Conservation (phyloP, 371 early-diverging fungal genomes). For the Phascolomyces articulosus region DNA sequence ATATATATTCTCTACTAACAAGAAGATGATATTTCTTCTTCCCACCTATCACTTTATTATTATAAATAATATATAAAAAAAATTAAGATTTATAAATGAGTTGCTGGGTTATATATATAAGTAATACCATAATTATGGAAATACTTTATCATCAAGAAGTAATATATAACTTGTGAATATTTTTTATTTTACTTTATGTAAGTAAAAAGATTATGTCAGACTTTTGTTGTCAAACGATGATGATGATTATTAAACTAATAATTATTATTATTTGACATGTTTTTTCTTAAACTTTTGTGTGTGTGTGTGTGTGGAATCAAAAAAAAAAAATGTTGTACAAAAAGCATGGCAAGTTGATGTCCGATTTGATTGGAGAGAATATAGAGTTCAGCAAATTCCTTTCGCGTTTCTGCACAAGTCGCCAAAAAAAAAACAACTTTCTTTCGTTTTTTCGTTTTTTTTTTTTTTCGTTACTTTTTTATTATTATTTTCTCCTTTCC, state of each 20-base stretch:
- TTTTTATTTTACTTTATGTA: too few species aligned
- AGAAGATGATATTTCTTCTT: too few species aligned
- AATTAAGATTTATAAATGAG: background rate
- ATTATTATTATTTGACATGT: background rate
- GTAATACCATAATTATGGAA: too few species aligned
- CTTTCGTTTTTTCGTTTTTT: conserved; percentile 1
- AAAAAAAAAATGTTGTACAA: background rate
- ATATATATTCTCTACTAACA: too few species aligned
- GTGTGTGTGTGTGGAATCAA: too few species aligned
- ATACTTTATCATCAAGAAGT: too few species aligned
- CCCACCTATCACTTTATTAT: too few species aligned
- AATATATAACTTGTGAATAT: background rate
- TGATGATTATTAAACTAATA: background rate
- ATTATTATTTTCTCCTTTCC: conserved; percentile 3
- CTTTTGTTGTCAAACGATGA: background rate
- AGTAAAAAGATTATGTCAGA: conserved; percentile 6
- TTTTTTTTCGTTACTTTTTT: conserved; percentile 6
- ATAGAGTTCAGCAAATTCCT: conserved; percentile 4
- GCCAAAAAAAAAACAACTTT: background rate
- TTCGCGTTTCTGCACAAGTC: conserved; percentile 5
- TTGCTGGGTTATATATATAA: too few species aligned
- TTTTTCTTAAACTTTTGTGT: too few species aligned
- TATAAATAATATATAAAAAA: too few species aligned
- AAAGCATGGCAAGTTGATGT: background rate
- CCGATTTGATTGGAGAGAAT: conserved; percentile 3